Evolutionary conservation across 2,329 filamentous ascomycete species (phyloP).

Genomic region (Fonsecaea multimorphosa): DNA sequence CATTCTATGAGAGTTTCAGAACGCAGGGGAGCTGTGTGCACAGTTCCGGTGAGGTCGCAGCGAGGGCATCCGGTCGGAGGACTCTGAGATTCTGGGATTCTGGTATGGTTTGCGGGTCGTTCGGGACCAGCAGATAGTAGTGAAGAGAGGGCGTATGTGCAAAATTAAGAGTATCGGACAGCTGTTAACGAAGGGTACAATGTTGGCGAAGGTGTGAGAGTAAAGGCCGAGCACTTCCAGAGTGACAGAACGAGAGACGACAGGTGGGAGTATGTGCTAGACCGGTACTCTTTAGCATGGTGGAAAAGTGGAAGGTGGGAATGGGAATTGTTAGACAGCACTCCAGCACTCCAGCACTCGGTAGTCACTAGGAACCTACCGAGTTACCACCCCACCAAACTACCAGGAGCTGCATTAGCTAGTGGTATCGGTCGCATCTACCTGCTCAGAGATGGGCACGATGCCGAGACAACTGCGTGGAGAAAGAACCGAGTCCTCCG

Average conservation of each 20-base stretch:
- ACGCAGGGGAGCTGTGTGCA: not conserved
- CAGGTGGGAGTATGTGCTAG: conserved; percentile 1
- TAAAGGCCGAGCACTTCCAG: conserved; percentile 15
- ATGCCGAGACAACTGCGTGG: not conserved
- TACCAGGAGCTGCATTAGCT: not conserved
- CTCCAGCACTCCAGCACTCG: too few species aligned
- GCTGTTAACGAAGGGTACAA: conserved; percentile 9
- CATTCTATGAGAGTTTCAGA: conserved; percentile 14
- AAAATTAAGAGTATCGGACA: conserved; percentile 16
- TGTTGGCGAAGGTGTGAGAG: conserved; percentile 3
- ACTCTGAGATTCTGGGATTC: not conserved
- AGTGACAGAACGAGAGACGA: conserved; percentile 19
- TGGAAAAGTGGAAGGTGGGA: conserved; percentile 19
- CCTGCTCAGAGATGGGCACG: not conserved
- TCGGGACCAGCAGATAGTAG: conserved; percentile 10
- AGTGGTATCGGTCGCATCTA: not conserved
- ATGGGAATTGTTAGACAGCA: conserved; percentile 4
- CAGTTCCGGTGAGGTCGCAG: conserved; percentile 2
- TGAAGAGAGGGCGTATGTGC: conserved; percentile 8
- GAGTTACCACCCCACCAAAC: not conserved
- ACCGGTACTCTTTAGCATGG: not conserved
- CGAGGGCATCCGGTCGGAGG: conserved; percentile 9
- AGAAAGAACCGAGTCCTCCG: not conserved
- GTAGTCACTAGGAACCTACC: not conserved
- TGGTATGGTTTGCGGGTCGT: not conserved